Conservation (phyloP, 163 green algal species). For the Scenedesmus sp. region DNA sequence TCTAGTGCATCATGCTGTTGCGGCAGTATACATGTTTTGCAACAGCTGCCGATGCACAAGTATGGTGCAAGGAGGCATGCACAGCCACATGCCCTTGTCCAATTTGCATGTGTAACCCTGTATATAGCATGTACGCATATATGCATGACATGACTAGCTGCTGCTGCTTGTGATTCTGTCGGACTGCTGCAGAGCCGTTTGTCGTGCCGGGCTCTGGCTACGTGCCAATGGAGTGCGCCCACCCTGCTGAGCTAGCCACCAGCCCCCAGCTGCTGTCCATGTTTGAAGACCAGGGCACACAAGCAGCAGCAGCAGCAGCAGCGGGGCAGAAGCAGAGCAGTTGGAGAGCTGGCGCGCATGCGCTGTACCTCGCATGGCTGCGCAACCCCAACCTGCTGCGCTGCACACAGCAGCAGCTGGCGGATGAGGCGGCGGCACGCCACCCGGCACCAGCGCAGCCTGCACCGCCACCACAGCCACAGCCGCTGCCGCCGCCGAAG, state of each 20-base stretch:
- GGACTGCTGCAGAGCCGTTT: slow-evolving; percentile 57
- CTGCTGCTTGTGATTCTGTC: background rate
- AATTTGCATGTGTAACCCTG: background rate
- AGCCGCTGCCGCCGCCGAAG: background rate
- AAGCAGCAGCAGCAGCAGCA: slow-evolving; percentile 13
- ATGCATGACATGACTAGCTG: background rate
- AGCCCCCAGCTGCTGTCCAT: background rate
- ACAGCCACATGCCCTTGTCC: too few species aligned
- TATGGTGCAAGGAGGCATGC: background rate
- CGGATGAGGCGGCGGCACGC: background rate
- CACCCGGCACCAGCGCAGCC: background rate
- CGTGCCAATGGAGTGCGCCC: slow-evolving; percentile 33
- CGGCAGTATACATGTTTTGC: too few species aligned
- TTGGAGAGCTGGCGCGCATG: slow-evolving; percentile 51
- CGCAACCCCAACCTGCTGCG: slow-evolving; percentile 33
- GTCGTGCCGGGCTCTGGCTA: slow-evolving; percentile 47
- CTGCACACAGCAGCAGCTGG: background rate
- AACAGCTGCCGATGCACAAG: background rate
- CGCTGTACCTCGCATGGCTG: slow-evolving; percentile 53
- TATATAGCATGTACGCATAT: too few species aligned
- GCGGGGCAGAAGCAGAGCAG: background rate
- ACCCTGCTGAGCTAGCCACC: slow-evolving; percentile 32
- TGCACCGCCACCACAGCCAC: background rate
- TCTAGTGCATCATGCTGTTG: too few species aligned
- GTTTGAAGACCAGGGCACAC: slow-evolving; percentile 20